Percentiles rank a stretch among this genome's conserved stretches.
These are phyloP conservation scores for Paracorniculantispora psalliotae DNA, from an alignment of 2,329 filamentous ascomycete genomes.

Conservation along the genomic window DNA sequence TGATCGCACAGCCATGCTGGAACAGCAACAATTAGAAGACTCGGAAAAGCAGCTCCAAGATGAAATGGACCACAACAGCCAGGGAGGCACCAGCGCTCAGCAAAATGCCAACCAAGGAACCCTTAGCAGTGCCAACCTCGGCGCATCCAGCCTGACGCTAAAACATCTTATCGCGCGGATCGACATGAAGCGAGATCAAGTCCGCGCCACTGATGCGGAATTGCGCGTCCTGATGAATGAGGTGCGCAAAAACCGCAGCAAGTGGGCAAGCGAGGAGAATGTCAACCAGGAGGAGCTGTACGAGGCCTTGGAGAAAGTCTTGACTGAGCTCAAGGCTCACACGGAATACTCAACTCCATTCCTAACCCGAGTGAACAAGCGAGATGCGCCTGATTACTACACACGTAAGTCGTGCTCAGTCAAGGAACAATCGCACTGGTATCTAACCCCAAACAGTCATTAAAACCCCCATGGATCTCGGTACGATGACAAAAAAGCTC, in stretches of 20 bases:
- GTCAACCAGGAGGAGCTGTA: constrained; percentile 97
- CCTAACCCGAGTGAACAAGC: constrained; percentile 88
- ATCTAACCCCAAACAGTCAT: constrained; percentile 56
- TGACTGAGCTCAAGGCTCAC: constrained; percentile 94
- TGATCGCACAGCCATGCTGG: constrained; percentile 92
- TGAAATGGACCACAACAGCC: constrained; percentile 69
- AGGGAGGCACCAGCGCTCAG: constrained; percentile 42
- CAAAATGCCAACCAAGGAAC: constrained; percentile 72
- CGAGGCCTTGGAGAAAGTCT: constrained; percentile 91
- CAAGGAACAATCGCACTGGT: constrained; percentile 21
- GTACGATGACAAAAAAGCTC: constrained; percentile 97
- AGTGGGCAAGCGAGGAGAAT: constrained; percentile 97
- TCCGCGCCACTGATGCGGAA: constrained; percentile 88
- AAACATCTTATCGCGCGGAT: constrained; percentile 97
- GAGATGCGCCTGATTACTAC: constrained; percentile 94
- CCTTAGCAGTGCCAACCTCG: constrained; percentile 87
- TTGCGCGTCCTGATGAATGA: constrained; percentile 91
- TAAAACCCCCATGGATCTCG: constrained; percentile 96
- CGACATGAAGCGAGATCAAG: constrained; percentile 84
- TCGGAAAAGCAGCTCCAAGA: constrained; percentile 94
- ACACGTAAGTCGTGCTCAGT: constrained; percentile 56
- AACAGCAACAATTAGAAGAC: constrained; percentile 94
- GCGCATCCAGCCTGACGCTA: constrained; percentile 89
- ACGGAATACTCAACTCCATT: constrained; percentile 98
- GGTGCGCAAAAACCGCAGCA: constrained; percentile 94